These are phyloP conservation scores for Cordyceps militaris DNA, from an alignment of 2,329 filamentous ascomycete species.

Conservation along the genomic window DNA sequence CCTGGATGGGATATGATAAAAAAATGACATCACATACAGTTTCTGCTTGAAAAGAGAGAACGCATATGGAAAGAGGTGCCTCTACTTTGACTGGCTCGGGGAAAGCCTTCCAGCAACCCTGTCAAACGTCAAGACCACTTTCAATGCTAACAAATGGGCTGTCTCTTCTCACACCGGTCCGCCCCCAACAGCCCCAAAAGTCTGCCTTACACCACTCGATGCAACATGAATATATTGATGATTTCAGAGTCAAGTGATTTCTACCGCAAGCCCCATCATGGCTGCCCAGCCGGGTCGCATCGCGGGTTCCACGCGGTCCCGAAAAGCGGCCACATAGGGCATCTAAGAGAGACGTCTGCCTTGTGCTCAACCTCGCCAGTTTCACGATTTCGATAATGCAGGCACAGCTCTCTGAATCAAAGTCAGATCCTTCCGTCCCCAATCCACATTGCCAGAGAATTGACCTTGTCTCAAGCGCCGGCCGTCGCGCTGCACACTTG, in stretches of 20 bases:
- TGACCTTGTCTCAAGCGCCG: background rate
- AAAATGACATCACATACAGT: background rate
- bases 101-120: background rate
- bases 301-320: background rate
- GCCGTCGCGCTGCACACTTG: background rate
- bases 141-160: background rate
- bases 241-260: background rate
- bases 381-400: background rate
- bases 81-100: background rate
- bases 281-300: background rate
- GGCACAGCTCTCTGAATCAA: background rate
- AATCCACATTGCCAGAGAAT: background rate
- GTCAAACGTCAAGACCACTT: background rate
- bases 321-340: slow-evolving; percentile 1
- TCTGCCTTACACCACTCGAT: background rate
- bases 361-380: slow-evolving; percentile 9
- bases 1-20: too few species aligned
- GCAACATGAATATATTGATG: background rate
- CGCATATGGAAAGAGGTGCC: background rate
- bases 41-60: too few species aligned
- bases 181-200: too few species aligned
- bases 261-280: background rate
- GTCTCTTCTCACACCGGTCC: background rate
- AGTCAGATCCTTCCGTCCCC: background rate
- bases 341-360: background rate